A percentile compares a stretch with the other conserved stretches of the same genome.
These are phyloP conservation scores for Rhodotorula sp. DNA, from an alignment of 1,284 basidiomycete genomes.

Conservation along the genomic window DNA sequence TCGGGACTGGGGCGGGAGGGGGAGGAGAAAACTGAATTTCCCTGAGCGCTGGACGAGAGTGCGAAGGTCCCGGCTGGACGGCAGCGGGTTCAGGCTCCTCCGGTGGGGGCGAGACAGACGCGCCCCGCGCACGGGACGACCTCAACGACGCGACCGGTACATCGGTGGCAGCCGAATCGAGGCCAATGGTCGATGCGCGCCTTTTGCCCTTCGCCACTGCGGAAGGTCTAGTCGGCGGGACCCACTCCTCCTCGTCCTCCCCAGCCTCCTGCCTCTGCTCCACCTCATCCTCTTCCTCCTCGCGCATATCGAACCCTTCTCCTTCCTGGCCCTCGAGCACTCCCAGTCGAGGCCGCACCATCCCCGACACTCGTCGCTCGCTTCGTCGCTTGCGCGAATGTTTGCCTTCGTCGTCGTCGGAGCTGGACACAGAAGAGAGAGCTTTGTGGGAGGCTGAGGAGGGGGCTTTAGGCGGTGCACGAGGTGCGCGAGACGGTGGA, in stretches of 20 bases:
- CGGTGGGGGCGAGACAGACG: neutral
- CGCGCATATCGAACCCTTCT: neutral
- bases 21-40: slow-evolving; percentile 14
- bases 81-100: neutral
- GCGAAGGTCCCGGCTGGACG: neutral
- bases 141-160: neutral
- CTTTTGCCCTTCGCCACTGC: neutral
- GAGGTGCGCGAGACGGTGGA: slow-evolving; percentile 2
- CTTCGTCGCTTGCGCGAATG: neutral
- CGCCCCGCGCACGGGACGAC: neutral
- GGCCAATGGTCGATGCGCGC: neutral
- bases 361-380: neutral
- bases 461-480: slow-evolving; percentile 15
- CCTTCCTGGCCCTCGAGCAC: neutral
- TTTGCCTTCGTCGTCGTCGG: too few relatives aligned
- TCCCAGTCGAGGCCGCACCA: slow-evolving; percentile 1
- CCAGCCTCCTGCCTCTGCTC: neutral
- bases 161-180: neutral
- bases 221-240: neutral
- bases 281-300: neutral
- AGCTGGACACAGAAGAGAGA: neutral
- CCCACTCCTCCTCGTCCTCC: neutral
- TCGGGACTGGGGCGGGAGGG: too few relatives aligned
- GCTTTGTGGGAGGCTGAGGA: slow-evolving; percentile 8
- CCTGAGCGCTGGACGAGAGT: neutral